Evolutionary conservation across 2,329 filamentous ascomycete genomes (phyloP), one percentile per base, ranked within the genome.

Genomic region (Stemphylium lycopersici): DNA sequence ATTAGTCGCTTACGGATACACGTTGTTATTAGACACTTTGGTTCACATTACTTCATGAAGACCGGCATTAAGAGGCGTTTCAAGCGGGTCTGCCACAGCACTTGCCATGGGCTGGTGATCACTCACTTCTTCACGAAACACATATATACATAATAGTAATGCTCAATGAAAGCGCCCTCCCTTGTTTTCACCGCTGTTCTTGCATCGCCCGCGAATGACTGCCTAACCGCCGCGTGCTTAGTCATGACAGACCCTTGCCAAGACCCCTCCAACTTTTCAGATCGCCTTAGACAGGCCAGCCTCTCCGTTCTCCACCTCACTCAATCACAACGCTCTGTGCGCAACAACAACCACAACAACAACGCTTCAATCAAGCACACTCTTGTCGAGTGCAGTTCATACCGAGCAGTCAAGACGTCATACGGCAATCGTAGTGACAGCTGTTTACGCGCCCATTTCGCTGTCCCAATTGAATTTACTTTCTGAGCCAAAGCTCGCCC

Each of bases 381-480:
- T 29, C 39, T 56, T 31, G 51, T 56, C 51, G 51, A 59, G 56
- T 47, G 58, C 56, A 43, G 55, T 52, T 33, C 45, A 50, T 15
- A 45, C 36, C 29, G 36, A 49, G 55, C 55, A 55, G 51, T 52
- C 55, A 56, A 59, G 40, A 59, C 45, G 48, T 60, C 55, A 50
- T 36, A 47, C 38, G 56, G 56, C 26, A 34, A 33, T 47, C 41
- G 53, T 39, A 61, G 52, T 62, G 45, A 51, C 48, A 63, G 61
- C 55, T 56, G 56, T 54, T 44, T 54, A 37, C 54, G 49, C 48
- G 44, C 33, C 48, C 55, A 48, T 53, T 29, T 53, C 59, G 57
- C 50, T 60, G 56, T 62, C 56, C 54, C 58, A 67, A 62, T 62
- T 63, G 50, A 61, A 57, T 50, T 37, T 53, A 61, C 49, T 64